Evolutionary conservation across 1,284 basidiomycete genomes (phyloP).

Genomic region (Irpex rosettiformis): DNA sequence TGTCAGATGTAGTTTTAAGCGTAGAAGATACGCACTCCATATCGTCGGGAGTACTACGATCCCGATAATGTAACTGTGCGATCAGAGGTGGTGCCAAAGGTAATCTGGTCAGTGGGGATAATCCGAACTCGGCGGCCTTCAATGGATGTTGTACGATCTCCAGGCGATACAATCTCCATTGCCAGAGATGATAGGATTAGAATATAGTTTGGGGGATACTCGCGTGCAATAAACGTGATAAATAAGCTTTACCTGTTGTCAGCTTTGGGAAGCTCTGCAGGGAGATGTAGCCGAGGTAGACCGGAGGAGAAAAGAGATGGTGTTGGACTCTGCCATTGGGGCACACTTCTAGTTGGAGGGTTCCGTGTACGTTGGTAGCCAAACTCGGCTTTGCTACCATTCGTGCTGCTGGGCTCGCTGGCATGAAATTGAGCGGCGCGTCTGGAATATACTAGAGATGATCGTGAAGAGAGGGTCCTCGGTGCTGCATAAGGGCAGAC

Average conservation of each 20-base stretch:
- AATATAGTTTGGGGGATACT: not conserved
- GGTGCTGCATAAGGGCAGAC: not conserved
- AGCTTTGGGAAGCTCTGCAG: not conserved
- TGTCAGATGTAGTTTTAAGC: conserved; percentile 13
- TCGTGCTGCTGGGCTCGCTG: not conserved
- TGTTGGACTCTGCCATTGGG: conserved; percentile 1
- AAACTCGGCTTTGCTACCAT: not conserved
- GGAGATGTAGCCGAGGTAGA: not conserved
- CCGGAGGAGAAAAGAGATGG: not conserved
- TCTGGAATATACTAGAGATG: not conserved
- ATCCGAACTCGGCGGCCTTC: conserved; percentile 76
- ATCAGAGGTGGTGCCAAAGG: conserved; percentile 80
- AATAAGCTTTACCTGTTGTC: conserved; percentile 1
- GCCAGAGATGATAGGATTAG: not conserved
- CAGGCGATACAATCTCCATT: conserved; percentile 61
- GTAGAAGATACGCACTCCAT: conserved; percentile 54
- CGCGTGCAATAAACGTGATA: not conserved
- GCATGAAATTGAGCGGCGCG: conserved; percentile 2
- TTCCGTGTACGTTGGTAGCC: not conserved
- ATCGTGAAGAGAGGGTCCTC: not conserved
- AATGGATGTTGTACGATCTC: conserved; percentile 80
- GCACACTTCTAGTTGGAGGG: not conserved
- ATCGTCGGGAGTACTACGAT: conserved; percentile 60
- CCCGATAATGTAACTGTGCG: conserved; percentile 72
- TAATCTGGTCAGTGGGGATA: conserved; percentile 70